These are phyloP conservation scores for Nicotiana obtusifolia DNA, from an alignment of 257 asterid genomes.

Conservation along the genomic window DNA sequence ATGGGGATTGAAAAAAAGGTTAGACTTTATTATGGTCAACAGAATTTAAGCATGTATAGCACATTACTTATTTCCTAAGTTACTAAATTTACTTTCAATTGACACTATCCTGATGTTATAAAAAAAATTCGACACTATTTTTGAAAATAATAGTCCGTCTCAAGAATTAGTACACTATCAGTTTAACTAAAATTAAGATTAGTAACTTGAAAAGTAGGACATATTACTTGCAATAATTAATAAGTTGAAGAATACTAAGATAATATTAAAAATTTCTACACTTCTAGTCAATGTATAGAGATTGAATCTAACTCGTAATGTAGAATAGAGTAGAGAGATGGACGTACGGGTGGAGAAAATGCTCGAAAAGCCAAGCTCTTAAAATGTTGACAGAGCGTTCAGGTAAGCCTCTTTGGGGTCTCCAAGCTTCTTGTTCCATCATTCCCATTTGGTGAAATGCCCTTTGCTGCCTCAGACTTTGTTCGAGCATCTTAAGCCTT, in stretches of 20 bases:
- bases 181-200: no score
- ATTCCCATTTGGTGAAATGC: constrained; percentile 93
- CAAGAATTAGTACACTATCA: no score
- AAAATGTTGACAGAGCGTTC: constrained; percentile 88
- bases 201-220: no score
- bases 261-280: no score
- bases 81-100: no score
- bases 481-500: constrained; percentile 72
- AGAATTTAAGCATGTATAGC: background rate
- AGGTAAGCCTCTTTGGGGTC: constrained; percentile 97
- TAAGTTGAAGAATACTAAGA: no score
- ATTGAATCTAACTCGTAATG: no score
- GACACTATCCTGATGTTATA: no score
- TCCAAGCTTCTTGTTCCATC: constrained; percentile 98
- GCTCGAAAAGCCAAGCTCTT: constrained; percentile 98
- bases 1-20: background rate
- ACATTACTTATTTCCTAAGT: no score
- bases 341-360: constrained; percentile 95
- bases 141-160: no score
- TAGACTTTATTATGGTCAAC: background rate
- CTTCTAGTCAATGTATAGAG: no score
- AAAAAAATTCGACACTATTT: no score
- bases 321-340: background rate
- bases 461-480: constrained; percentile 74
- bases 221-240: background rate